Evolutionary conservation across 108 stramenopile species (phyloP), one percentile per base, ranked within the genome.

Genomic region (Seminavis robusta): DNA sequence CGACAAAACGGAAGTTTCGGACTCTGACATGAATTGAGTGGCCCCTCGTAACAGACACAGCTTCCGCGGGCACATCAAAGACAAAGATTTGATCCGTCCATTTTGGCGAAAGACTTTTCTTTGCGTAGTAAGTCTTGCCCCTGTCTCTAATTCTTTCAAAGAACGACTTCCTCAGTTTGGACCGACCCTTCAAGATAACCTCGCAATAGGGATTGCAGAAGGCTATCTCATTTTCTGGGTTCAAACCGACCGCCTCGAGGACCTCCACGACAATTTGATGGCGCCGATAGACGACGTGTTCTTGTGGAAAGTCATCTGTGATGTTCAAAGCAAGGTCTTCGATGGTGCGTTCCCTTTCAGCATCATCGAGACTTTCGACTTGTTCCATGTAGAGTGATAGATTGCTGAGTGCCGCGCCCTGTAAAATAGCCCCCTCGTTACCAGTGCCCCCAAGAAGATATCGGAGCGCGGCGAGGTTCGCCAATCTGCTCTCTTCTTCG

Each of bases 11-110:
- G 76, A 69, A 71, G 74, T 83, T 67, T 56, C 81, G 47, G 15
- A 88, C 37, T 16, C 54, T 46, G 1, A 88, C 65, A 11, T 69
- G 71, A 11, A 94, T 19, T n/a, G 71, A 63, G 55, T 83, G 73
- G 2, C 81, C 78, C 19, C 88, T 67, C 10, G 84, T 86, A 30
- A 74, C 71, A 21, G 55, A 17, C 1, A 78, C 64, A 38, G 94
- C 88, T 37, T 74, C 69, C 29, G 51, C 56, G 36, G 90, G 90
- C 1, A 94, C 83, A 65, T 94, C 77, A 52, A 92, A 92, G 15
- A 91, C 81, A 64, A 95, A 95, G 3, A 53, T 51, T 55, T 93
- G 91, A 46, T 80, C 66, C 21, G 65, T 76, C 94, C 94, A 95
- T 44, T 65, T 59, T 13, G 94, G 94, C 32, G 78, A 68, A 1